Conservation (phyloP, 441 rosid species). For the Pelargonium australe region DNA sequence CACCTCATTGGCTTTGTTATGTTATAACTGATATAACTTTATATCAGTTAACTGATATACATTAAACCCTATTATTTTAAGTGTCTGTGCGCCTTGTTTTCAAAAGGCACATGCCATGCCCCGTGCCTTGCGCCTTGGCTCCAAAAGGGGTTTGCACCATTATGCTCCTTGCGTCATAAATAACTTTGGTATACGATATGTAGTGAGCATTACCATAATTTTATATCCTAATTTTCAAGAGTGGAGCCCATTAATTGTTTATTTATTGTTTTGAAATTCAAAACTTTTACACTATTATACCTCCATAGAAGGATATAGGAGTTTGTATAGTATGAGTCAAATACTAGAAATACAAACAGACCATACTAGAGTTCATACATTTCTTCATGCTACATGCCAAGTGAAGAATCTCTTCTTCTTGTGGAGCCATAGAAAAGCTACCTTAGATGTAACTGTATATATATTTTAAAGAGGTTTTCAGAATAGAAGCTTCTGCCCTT, state of each 20-base stretch:
- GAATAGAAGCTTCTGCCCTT: background rate
- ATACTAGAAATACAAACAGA: background rate
- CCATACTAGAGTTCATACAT: background rate
- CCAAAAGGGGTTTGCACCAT: too few relatives aligned
- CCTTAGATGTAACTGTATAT: background rate
- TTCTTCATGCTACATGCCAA: background rate
- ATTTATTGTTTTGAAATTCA: background rate
- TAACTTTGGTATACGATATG: too few relatives aligned
- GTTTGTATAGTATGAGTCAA: background rate
- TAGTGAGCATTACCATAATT: background rate
- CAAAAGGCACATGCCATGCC: too few relatives aligned
- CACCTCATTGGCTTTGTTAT: too few relatives aligned
- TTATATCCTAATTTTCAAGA: background rate
- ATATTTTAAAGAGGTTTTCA: background rate
- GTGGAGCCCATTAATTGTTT: background rate
- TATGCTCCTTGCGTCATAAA: too few relatives aligned
- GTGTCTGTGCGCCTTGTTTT: too few relatives aligned
- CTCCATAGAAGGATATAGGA: background rate
- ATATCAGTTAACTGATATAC: too few relatives aligned
- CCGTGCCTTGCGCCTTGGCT: too few relatives aligned
- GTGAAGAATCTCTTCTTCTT: background rate
- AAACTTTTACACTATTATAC: background rate
- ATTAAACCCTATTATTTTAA: too few relatives aligned
- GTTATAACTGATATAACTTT: too few relatives aligned
- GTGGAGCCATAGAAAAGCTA: background rate